A percentile compares a stretch with the other conserved stretches of the same genome.
Evolutionary conservation across 106 monocot species (phyloP).

Genomic region (Chionographis japonica): DNA sequence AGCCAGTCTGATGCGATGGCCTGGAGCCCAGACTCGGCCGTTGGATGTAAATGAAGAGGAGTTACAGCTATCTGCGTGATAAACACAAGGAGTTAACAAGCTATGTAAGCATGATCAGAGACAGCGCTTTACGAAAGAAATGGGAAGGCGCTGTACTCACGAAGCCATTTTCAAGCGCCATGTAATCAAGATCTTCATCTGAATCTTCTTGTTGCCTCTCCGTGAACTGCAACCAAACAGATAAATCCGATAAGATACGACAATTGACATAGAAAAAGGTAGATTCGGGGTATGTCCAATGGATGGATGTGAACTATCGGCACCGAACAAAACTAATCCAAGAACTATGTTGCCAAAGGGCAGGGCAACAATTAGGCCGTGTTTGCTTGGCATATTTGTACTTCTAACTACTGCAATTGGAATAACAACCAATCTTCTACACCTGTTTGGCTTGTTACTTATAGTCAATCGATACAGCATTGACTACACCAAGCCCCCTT

Average conservation of each 20-base stretch:
- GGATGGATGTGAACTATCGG: too few species aligned
- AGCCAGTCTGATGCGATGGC: slow-evolving; percentile 63
- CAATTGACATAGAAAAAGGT: neutral
- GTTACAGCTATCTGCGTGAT: slow-evolving; percentile 71
- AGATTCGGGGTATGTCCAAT: neutral
- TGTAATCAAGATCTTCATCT: slow-evolving; percentile 70
- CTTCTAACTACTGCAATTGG: too few species aligned
- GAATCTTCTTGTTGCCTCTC: slow-evolving; percentile 55
- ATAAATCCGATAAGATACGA: neutral
- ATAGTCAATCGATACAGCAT: too few species aligned
- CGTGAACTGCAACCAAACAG: slow-evolving; percentile 49
- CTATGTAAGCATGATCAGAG: neutral
- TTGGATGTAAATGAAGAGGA: slow-evolving; percentile 39
- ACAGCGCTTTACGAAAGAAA: too few species aligned
- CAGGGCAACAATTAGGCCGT: too few species aligned
- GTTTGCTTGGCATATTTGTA: too few species aligned
- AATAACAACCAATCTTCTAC: too few species aligned
- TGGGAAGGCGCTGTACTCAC: slow-evolving; percentile 53
- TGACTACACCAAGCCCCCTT: too few species aligned
- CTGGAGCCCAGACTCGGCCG: slow-evolving; percentile 37
- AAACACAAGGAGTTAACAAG: too few species aligned
- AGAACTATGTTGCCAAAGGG: too few species aligned
- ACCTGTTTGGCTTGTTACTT: too few species aligned
- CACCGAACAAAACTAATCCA: too few species aligned
- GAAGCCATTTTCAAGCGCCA: slow-evolving; percentile 76